Evolutionary conservation across 768 basidiomycete genomes (phyloP), one percentile per base, ranked within the genome.

Genomic region (Rhodotorula taiwanensis): DNA sequence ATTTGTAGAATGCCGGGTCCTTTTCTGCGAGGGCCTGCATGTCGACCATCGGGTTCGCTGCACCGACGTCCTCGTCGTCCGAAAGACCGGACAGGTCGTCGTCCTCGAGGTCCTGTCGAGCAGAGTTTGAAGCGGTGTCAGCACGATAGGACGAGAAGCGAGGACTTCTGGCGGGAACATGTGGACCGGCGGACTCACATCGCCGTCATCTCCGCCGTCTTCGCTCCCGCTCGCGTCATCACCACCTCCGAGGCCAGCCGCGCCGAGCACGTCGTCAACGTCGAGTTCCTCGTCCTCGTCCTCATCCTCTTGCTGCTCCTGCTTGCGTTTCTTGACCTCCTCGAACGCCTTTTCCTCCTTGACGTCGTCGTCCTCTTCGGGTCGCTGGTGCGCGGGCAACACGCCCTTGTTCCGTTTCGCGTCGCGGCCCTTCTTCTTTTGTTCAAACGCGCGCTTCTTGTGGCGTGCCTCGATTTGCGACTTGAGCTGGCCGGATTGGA

Each of bases 1-100:
- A 99, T 77, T 93, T 90, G 85, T 84, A 99, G 78, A 98, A 99
- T 73, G 95, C 94, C n/a, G 94, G 94, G 75, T 99, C 94, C 75
- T 90, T 91, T 76, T 94, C 87, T 3, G 89, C 89, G 41, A 99
- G 82, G 73, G 88, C 85, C 43, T 88, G 85, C 20, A 99, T 81
- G 58, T 94, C 88, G 49, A 84, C 76, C 63, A 90, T 78, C 79
- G 97, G 94, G 8, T 79, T 76, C 55, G 79, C 79, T 28, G 86
- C 89, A n/a, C n/a, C 59, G 88, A 86, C 56, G 86, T 87, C 79
- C 11, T 78, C 80, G 36, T 78, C 74, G 42, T 65, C 74, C 2
- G 34, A 58, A 30, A 67, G 69, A 52, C 52, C 58, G 2, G 62
- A 57, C 20, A 70, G 51, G 39, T 70, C 65, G 55, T 70, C 69